phyloP scores from a whole-genome alignment of 2,329 filamentous ascomycete species.

The Trichothecium sympodiale region DNA sequence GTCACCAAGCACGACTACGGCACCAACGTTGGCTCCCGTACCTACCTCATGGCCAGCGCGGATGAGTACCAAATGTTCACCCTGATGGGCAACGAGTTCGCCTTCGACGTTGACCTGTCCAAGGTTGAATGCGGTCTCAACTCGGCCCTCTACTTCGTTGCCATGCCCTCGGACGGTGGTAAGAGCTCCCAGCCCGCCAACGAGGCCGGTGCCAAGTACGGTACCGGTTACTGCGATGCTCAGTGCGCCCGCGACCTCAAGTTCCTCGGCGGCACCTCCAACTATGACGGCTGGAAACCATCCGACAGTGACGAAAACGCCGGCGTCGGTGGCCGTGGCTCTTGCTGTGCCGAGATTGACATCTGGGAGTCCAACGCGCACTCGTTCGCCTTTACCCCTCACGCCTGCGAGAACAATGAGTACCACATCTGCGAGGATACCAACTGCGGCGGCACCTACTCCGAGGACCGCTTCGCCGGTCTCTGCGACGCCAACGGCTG shows the following conservation, averaged over 20 bases:
- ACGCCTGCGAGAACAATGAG: slow-evolving; percentile 18
- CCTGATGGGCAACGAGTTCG: slow-evolving; percentile 50
- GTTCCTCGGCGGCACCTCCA: slow-evolving; percentile 32
- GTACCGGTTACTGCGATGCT: slow-evolving; percentile 42
- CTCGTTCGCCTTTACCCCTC: slow-evolving; percentile 13
- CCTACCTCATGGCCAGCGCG: slow-evolving; percentile 47
- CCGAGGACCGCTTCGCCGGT: slow-evolving; percentile 39
- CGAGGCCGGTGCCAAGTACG: slow-evolving; percentile 37
- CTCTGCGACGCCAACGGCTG: slow-evolving; percentile 55
- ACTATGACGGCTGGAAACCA: slow-evolving; percentile 13
- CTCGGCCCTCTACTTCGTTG: slow-evolving; percentile 49
- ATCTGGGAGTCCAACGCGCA: slow-evolving; percentile 16
- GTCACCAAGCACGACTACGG: slow-evolving; percentile 34
- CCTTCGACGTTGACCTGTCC: slow-evolving; percentile 56
- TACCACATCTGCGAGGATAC: slow-evolving; percentile 21
- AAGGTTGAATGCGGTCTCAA: slow-evolving; percentile 54
- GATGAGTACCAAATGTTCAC: slow-evolving; percentile 49
- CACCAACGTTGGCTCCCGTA: slow-evolving; percentile 32
- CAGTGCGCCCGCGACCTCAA: slow-evolving; percentile 36
- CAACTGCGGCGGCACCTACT: slow-evolving; percentile 37
- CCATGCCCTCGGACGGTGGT: slow-evolving; percentile 44
- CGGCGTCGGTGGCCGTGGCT: slow-evolving; percentile 11
- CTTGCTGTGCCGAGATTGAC: slow-evolving; percentile 15
- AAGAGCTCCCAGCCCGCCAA: slow-evolving; percentile 31
- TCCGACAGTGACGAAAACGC: slow-evolving; percentile 10